Base-by-base conservation (phyloP, 129 eudicot species). In the Mikania micrantha region DNA sequence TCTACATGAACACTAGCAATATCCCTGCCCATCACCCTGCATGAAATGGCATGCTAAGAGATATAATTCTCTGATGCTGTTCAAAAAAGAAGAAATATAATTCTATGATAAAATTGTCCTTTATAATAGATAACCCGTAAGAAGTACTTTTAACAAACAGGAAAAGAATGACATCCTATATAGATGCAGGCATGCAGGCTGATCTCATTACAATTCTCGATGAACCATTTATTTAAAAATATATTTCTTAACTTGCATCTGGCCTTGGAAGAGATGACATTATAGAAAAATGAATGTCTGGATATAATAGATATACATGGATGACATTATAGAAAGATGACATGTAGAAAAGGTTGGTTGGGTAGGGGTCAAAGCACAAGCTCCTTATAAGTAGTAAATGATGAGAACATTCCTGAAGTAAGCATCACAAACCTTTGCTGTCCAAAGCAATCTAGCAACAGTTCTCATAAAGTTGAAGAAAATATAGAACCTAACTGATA, bases 21-120 rank as follows among this genome's bases (percentile, higher is more conserved):
- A 53, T 92, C 85, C 82, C 92, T 86, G 71, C 95, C 98, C 98
- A 93, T 88, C 66, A 67, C 74, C 87, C 98, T 84, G 89, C 68
- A 41, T 60, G 32, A 58, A 59, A 60, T 29, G 8, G 78, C 9
- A 20, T 19, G 40, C 40, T 50, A 21, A 25, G 20, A 40, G n/a
- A n/a, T n/a, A n/a, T n/a, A n/a, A n/a, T n/a, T n/a, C n/a, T n/a
- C n/a, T n/a, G n/a, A n/a, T n/a, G n/a, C n/a, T n/a, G n/a, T n/a
- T n/a, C n/a, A n/a, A n/a, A n/a, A n/a, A n/a, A n/a, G n/a, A n/a
- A n/a, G n/a, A 40, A 29, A 17, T 70, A 52, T 25, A 62, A 28
- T 16, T 29, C 24, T 9, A 15, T 38, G 74, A 67, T 4, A 27
- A 35, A 48, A 29, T 12, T 10, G 19, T 19, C 31, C 38, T 59